Conservation (phyloP, 2,329 filamentous ascomycete genomes). For the Epichloe sp. region DNA sequence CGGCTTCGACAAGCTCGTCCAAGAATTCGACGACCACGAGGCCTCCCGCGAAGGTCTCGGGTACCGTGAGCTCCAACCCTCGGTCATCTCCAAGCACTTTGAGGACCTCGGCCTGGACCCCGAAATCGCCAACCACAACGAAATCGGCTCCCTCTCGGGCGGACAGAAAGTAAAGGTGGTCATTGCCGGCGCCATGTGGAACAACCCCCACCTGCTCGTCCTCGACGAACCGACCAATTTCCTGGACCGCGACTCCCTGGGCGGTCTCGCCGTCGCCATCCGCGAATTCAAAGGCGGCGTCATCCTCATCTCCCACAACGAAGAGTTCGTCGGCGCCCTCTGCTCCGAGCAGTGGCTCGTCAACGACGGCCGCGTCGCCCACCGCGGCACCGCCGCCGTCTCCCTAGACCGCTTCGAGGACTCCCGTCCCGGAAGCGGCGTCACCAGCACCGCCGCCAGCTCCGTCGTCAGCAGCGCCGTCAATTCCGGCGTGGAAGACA, state of each 20-base stretch:
- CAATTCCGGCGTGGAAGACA: constrained; percentile 57
- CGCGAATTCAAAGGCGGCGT: constrained; percentile 97
- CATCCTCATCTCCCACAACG: constrained; percentile 98
- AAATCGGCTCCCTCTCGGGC: constrained; percentile 89
- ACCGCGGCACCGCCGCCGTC: constrained; percentile 66
- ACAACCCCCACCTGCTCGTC: constrained; percentile 94
- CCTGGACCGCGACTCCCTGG: constrained; percentile 93
- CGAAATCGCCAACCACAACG: constrained; percentile 97
- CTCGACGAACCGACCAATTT: constrained; percentile 99
- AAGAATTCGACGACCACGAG: constrained; percentile 98
- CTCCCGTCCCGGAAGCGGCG: constrained; percentile 45
- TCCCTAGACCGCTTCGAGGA: constrained; percentile 81
- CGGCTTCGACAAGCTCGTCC: constrained; percentile 85
- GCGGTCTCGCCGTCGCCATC: constrained; percentile 92
- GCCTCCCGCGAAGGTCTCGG: constrained; percentile 96
- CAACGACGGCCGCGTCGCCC: constrained; percentile 71
- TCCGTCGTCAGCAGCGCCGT: constrained; percentile 46
- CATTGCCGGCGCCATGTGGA: constrained; percentile 93
- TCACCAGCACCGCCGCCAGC: constrained; percentile 42
- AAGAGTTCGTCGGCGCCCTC: constrained; percentile 93
- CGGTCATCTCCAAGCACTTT: constrained; percentile 94
- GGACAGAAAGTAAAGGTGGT: constrained; percentile 99
- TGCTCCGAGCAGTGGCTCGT: constrained; percentile 97
- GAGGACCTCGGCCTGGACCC: constrained; percentile 92
- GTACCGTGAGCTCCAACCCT: constrained; percentile 84